Evolutionary conservation across 495 filamentous ascomycete genomes (phyloP), one percentile per base, ranked within the genome.

Genomic region (Talaromyces trachyspermus): DNA sequence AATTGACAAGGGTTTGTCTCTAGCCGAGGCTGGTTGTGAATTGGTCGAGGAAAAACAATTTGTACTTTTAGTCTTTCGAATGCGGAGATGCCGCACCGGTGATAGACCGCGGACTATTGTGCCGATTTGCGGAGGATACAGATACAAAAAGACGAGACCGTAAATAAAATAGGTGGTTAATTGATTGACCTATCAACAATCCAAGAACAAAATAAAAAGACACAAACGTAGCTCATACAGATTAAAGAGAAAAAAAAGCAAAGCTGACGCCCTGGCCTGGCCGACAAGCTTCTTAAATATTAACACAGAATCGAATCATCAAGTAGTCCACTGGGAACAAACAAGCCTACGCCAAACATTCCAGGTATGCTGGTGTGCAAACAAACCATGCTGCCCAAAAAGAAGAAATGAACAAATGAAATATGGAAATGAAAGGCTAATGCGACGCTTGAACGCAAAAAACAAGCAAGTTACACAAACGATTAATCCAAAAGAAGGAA

Each of bases 391-490:
- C 10, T 2, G 27, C 14, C 32, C 7, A 15, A 27, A 25, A 24
- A 46, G 17, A 49, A 17, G n/a, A 40, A 36, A 50, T 37, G 10
- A 17, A 46, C 44, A 17, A 22, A n/a, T n/a, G n/a, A n/a, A n/a
- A n/a, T n/a, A n/a, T n/a, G n/a, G n/a, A n/a, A n/a, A n/a, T n/a
- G n/a, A n/a, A n/a, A n/a, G n/a, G n/a, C n/a, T n/a, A 36, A 50
- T 50, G 49, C 49, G 36, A 44, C 42, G 49, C 49, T 50, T 50
- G 49, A 50, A 50, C 49, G 49, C 40, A 14, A 42, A 17, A 14
- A 18, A n/a, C n/a, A n/a, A n/a, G n/a, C n/a, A n/a, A n/a, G n/a
- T n/a, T n/a, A n/a, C n/a, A n/a, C n/a, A n/a, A n/a, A n/a, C n/a
- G n/a, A n/a, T 29, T n/a, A 42, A 30, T 27, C 25, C 24, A 40